These are phyloP conservation scores for Stemphylium beticola DNA, from an alignment of 2,329 filamentous ascomycete species.

Conservation along the genomic window DNA sequence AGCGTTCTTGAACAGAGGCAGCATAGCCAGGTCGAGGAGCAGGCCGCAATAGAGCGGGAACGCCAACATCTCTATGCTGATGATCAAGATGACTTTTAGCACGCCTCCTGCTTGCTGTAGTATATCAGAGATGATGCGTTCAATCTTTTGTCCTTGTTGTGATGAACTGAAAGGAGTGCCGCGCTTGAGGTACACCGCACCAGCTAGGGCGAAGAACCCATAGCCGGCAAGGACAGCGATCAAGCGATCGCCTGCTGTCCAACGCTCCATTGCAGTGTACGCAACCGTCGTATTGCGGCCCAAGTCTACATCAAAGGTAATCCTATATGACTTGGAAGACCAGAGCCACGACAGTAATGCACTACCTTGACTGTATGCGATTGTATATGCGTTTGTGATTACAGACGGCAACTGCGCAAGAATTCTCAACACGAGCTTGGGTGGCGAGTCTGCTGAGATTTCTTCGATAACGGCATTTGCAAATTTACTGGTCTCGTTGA, in stretches of 20 bases:
- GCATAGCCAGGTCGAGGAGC: conserved; percentile 83
- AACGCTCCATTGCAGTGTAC: conserved; percentile 47
- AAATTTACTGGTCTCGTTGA: conserved; percentile 40
- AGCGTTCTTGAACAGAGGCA: conserved; percentile 85
- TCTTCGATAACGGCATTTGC: conserved; percentile 34
- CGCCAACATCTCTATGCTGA: conserved; percentile 97
- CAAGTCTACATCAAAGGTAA: conserved; percentile 43
- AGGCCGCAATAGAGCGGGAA: conserved; percentile 96
- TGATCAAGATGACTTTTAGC: conserved; percentile 96
- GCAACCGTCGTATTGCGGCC: conserved; percentile 26
- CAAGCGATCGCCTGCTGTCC: conserved; percentile 62
- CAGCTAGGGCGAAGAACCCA: conserved; percentile 72
- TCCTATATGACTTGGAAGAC: conserved; percentile 46
- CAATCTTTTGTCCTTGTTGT: conserved; percentile 62
- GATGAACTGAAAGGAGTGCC: conserved; percentile 70
- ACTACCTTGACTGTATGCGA: conserved; percentile 17
- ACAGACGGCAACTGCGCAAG: conserved; percentile 23
- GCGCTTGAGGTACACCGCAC: conserved; percentile 78
- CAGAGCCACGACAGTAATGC: conserved; percentile 34
- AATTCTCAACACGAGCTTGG: conserved; percentile 22
- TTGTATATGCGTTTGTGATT: conserved; percentile 6
- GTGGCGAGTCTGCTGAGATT: conserved; percentile 29
- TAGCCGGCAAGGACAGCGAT: conserved; percentile 85
- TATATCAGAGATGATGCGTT: conserved; percentile 79
- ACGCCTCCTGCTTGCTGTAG: conserved; percentile 94